phyloP scores from a whole-genome alignment of 345 rosid genomes.

The Reutealis trisperma region DNA sequence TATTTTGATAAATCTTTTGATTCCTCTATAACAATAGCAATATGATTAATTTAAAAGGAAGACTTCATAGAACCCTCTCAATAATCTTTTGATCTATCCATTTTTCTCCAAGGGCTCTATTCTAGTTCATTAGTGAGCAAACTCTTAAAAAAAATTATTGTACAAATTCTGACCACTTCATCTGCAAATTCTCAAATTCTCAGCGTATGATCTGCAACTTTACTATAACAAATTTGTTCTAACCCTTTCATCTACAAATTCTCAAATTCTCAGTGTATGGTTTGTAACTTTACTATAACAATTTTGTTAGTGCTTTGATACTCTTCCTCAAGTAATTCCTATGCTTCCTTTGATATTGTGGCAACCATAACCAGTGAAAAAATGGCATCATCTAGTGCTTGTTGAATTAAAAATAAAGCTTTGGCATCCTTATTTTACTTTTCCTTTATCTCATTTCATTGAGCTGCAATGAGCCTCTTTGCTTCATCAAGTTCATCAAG shows the following conservation, averaged over 20 bases:
- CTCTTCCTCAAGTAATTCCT: background rate
- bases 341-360: background rate
- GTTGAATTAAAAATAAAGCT: background rate
- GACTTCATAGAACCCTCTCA: background rate
- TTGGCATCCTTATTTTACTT: background rate
- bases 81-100: background rate
- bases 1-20: too few species aligned
- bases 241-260: too few species aligned
- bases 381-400: background rate
- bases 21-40: too few species aligned
- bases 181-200: background rate
- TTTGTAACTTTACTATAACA: too few species aligned
- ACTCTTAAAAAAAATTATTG: background rate
- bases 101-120: background rate
- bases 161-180: background rate
- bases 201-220: background rate
- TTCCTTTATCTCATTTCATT: background rate
- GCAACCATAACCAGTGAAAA: background rate
- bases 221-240: background rate
- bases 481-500: too few species aligned
- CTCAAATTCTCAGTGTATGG: too few species aligned
- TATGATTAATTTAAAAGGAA: too few species aligned
- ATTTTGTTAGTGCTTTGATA: background rate
- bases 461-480: background rate
- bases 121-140: background rate